Evolutionary conservation across 768 basidiomycete genomes (phyloP).

Genomic region (Xerocomus spinulosus): DNA sequence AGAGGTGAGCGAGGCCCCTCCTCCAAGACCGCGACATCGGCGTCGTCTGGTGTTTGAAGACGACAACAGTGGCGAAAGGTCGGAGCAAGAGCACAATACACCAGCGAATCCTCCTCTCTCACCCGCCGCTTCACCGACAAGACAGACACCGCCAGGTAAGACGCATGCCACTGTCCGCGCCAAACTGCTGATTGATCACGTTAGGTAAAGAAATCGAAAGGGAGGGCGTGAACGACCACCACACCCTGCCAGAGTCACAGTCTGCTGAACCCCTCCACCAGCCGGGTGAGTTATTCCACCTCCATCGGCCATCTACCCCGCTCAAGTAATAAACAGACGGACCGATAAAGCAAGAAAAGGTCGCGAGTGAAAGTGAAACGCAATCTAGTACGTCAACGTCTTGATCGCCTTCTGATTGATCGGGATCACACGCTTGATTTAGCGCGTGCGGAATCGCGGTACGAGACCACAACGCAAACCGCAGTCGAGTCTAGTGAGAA

Average conservation of each 20-base stretch:
- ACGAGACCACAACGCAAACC: not conserved
- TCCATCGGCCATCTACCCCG: not conserved
- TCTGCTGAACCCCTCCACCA: not conserved
- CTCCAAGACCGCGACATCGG: constrained; percentile 2
- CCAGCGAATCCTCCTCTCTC: not conserved
- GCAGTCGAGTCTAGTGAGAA: constrained; percentile 5
- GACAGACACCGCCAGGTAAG: constrained; percentile 1
- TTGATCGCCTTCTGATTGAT: not conserved
- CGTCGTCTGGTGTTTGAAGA: constrained; percentile 9
- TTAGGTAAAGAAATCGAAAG: constrained; percentile 4
- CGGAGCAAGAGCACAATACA: constrained; percentile 1
- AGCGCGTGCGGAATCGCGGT: constrained; percentile 5
- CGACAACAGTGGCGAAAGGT: constrained; percentile 9
- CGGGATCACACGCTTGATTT: not conserved
- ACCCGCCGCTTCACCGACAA: constrained; percentile 3
- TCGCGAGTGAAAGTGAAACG: not conserved
- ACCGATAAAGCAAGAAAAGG: constrained; percentile 18
- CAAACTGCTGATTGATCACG: not conserved
- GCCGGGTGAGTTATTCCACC: constrained; percentile 3
- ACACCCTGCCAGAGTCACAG: not conserved
- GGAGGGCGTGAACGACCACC: not conserved
- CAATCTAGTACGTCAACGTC: constrained; percentile 12
- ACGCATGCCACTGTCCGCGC: not conserved
- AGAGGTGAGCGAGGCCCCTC: not conserved
- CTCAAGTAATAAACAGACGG: constrained; percentile 5